Percentiles rank a stretch among this genome's conserved stretches.
Evolutionary conservation across 495 filamentous ascomycete species (phyloP).

Genomic region (Staphylotrichum tortipilum): DNA sequence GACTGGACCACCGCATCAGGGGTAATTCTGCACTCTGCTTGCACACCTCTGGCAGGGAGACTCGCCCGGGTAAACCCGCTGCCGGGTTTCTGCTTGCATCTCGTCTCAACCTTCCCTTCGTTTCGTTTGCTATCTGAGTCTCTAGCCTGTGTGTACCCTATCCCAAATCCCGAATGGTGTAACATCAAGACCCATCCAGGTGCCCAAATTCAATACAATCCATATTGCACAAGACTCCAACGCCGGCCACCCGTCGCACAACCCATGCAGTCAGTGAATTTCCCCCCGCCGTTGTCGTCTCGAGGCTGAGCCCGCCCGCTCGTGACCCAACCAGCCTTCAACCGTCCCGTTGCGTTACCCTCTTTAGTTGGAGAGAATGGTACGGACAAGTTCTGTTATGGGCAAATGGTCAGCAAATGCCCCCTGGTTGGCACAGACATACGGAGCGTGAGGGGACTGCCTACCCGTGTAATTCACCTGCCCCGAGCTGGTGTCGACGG

Average conservation of each 20-base stretch:
- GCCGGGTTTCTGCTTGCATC: too few species aligned
- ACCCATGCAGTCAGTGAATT: constrained; percentile 27
- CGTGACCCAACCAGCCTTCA: neutral
- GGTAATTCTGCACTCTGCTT: too few species aligned
- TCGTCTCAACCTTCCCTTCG: too few species aligned
- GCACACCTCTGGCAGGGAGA: too few species aligned
- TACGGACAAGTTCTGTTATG: constrained; percentile 72
- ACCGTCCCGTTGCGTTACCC: neutral
- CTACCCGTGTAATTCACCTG: constrained; percentile 94
- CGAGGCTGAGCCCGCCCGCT: neutral
- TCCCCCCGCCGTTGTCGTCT: neutral
- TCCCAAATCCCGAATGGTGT: constrained; percentile 10
- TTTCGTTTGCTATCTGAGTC: constrained; percentile 1
- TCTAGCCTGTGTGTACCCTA: constrained; percentile 4
- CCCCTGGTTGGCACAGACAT: too few species aligned
- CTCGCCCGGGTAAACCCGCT: too few species aligned
- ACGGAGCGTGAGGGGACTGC: too few species aligned
- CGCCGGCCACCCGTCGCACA: constrained; percentile 18
- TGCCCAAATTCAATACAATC: constrained; percentile 26
- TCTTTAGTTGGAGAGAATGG: constrained; percentile 80
- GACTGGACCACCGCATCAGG: neutral
- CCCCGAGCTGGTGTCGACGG: constrained; percentile 84
- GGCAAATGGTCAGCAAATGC: neutral
- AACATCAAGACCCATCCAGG: constrained; percentile 7
- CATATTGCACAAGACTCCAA: constrained; percentile 26